Conservation (phyloP, 2,329 filamentous ascomycete genomes). For the Metarhizium robertsii region DNA sequence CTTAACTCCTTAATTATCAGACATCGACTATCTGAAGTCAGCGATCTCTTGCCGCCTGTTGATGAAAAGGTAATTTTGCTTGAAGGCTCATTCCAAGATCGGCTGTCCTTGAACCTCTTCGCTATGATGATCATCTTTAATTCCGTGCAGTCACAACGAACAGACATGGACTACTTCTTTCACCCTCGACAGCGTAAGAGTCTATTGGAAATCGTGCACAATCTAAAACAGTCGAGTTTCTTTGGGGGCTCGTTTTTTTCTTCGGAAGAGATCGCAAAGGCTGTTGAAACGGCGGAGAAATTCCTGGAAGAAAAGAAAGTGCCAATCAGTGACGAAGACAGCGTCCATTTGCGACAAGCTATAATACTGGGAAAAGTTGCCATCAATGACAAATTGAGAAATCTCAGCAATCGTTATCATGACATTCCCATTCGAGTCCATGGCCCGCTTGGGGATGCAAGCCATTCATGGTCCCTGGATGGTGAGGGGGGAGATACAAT, state of each 20-base stretch:
- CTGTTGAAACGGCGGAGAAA: slow-evolving; percentile 54
- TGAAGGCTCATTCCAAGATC: slow-evolving; percentile 78
- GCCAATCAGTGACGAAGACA: slow-evolving; percentile 51
- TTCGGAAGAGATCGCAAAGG: slow-evolving; percentile 48
- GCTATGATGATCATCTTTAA: slow-evolving; percentile 78
- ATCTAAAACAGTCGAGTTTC: slow-evolving; percentile 76
- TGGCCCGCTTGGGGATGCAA: slow-evolving; percentile 53
- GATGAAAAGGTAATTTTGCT: slow-evolving; percentile 63
- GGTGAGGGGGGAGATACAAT: slow-evolving; percentile 36
- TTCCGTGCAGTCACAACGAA: slow-evolving; percentile 76
- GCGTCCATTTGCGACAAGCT: slow-evolving; percentile 49
- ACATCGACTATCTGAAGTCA: slow-evolving; percentile 66
- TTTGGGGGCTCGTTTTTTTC: slow-evolving; percentile 74
- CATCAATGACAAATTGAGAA: slow-evolving; percentile 52
- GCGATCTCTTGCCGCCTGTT: slow-evolving; percentile 58
- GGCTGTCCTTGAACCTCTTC: slow-evolving; percentile 74
- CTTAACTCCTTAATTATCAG: slow-evolving; percentile 76
- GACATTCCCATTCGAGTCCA: slow-evolving; percentile 69
- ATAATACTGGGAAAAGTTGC: slow-evolving; percentile 56
- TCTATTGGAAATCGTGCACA: slow-evolving; percentile 61
- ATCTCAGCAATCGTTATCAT: slow-evolving; percentile 57
- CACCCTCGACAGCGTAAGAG: slow-evolving; percentile 62
- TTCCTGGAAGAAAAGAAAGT: slow-evolving; percentile 59
- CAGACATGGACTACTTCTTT: slow-evolving; percentile 82
- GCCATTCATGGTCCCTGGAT: slow-evolving; percentile 60